Conservation (phyloP, 148 eudicot genomes). For the Silene latifolia region DNA sequence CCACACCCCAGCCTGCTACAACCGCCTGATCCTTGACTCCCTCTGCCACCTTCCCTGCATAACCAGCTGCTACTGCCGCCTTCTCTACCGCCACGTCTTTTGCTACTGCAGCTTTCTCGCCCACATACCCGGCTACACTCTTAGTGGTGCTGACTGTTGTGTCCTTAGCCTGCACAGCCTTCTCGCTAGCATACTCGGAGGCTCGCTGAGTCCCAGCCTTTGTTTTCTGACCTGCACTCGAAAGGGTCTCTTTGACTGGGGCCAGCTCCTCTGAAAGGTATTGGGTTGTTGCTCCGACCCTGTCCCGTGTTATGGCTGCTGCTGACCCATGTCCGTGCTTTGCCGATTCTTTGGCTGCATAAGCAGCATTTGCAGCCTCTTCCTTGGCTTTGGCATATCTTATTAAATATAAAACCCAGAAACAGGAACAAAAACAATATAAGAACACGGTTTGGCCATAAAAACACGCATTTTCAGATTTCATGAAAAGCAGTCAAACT, state of each 20-base stretch:
- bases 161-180: constrained; percentile 35
- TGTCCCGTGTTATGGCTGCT: constrained; percentile 24
- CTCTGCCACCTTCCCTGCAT: constrained; percentile 45
- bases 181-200: constrained; percentile 16
- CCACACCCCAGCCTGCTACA: constrained; percentile 62
- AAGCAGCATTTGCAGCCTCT: constrained; percentile 14
- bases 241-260: constrained; percentile 22
- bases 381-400: constrained; percentile 36
- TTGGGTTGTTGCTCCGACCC: constrained; percentile 27
- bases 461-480: too few relatives aligned
- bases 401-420: background rate
- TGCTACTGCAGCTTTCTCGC: constrained; percentile 50
- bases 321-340: constrained; percentile 23
- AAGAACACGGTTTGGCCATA: background rate
- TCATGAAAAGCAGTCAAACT: too few relatives aligned
- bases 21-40: constrained; percentile 55
- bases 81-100: constrained; percentile 41
- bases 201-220: constrained; percentile 19
- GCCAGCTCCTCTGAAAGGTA: constrained; percentile 29
- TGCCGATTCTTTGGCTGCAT: constrained; percentile 22
- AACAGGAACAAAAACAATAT: background rate
- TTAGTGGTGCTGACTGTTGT: constrained; percentile 29
- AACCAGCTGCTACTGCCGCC: constrained; percentile 38
- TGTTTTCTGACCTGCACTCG: constrained; percentile 17
- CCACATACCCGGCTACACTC: constrained; percentile 37